Base-by-base conservation (phyloP, 2,329 filamentous ascomycete species). In the Xylariaceae sp. region DNA sequence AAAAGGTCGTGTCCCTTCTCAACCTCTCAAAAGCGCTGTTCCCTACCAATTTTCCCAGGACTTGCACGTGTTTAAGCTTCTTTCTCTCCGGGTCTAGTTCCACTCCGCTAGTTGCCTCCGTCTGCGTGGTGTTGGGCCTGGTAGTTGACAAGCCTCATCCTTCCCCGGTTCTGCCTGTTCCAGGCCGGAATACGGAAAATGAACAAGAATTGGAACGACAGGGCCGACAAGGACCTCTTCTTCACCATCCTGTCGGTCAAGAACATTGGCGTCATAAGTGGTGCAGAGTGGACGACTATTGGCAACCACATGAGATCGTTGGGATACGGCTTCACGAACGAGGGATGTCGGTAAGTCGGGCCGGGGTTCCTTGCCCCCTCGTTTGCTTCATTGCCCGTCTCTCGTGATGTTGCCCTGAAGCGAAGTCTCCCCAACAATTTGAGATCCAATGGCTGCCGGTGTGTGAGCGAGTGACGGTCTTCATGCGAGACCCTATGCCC, bases 261-360 rank as follows among this genome's bases (percentile, higher is more conserved):
- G 58, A 74, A 76, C 52, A 75, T 78, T 46, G 74, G 73, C 42
- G 65, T 77, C 50, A 77, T 78, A 55, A 77, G 72, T 55, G 73
- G 72, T 37, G 58, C 62, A 12, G 74, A 78, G 72, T 78, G 74
- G 74, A 70, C 64, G 18, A 73, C 66, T 24, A 77, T 78, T 46
- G 74, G 74, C 42, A 73, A 72, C 53, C 64, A 73, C 41, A 77
- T 78, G 74, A 65, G 74, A 39, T 56, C 58, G 22, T 48, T 76
- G 37, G 73, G 74, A 35, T 77, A 78, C 47, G 71, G 72, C 55
- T 77, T 78, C 53, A 77, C 74, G 13, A 77, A 78, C 60, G 73
- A 78, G 52, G 74, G 74, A 46, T 77, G 74, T 45, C 71, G 74
- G 73, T 77, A 60, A 60, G 72, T 69, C 31, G 21, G 33, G 29